phyloP scores from a whole-genome alignment of 2,329 filamentous ascomycete species.

The Penicillium sp. region DNA sequence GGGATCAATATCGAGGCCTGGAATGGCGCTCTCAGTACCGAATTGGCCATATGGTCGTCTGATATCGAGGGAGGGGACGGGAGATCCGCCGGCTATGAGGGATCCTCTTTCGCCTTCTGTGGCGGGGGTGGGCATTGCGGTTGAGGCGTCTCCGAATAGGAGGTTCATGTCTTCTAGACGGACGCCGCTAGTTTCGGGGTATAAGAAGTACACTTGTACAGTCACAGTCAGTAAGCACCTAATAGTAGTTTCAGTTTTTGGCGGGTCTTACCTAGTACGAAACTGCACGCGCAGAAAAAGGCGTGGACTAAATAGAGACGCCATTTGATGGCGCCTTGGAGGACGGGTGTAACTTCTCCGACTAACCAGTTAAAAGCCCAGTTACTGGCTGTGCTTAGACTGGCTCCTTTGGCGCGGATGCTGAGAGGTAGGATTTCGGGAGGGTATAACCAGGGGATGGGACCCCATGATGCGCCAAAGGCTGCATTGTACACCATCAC shows the following conservation, averaged over 20 bases:
- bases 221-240: constrained; percentile 18
- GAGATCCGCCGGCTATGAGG: constrained; percentile 77
- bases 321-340: constrained; percentile 93
- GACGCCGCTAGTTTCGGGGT: constrained; percentile 94
- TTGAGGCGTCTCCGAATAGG: constrained; percentile 91
- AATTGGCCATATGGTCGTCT: constrained; percentile 53
- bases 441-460: constrained; percentile 96
- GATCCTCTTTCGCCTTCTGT: constrained; percentile 80
- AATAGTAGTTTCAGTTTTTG: too few species aligned
- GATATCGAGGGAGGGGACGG: constrained; percentile 75
- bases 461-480: constrained; percentile 97
- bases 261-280: constrained; percentile 76
- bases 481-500: constrained; percentile 99
- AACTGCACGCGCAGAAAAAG: constrained; percentile 94
- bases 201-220: constrained; percentile 87
- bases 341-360: constrained; percentile 88
- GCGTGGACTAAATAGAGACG: constrained; percentile 92
- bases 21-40: constrained; percentile 71
- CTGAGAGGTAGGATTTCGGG: constrained; percentile 98
- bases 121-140: constrained; percentile 77
- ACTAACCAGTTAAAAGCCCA: constrained; percentile 99
- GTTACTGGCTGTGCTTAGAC: constrained; percentile 92
- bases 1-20: constrained; percentile 79
- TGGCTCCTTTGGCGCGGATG: constrained; percentile 95
- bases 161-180: constrained; percentile 96